A percentile compares a stretch with the other conserved stretches of the same genome.
phyloP scores from a whole-genome alignment of 345 rosid species.

The Schrenkiella parvula region DNA sequence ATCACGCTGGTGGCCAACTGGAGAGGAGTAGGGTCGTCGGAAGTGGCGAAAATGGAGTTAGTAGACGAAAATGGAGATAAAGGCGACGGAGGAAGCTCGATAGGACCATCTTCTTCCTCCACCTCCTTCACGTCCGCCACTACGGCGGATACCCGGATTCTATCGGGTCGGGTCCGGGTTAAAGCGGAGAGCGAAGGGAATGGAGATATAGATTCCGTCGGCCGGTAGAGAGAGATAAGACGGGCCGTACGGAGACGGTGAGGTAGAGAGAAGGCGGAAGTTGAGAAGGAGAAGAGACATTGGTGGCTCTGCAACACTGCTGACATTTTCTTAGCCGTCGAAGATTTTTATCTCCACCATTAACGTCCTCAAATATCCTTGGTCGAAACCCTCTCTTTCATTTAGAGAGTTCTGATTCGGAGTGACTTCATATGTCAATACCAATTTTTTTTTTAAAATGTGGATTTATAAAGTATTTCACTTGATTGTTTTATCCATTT shows the following conservation, averaged over 20 bases:
- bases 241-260: conserved; percentile 19
- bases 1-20: conserved; percentile 82
- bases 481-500: neutral
- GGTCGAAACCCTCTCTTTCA: neutral
- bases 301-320: conserved; percentile 45
- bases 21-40: conserved; percentile 69
- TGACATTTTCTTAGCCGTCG: conserved; percentile 23
- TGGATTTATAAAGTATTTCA: neutral
- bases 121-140: neutral
- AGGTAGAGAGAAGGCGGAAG: conserved; percentile 24
- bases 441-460: neutral
- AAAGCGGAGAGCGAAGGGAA: conserved; percentile 16
- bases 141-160: conserved; percentile 35
- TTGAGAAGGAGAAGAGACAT: conserved; percentile 30
- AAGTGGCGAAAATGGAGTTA: conserved; percentile 58
- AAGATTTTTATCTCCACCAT: conserved; percentile 11
- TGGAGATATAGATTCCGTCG: conserved; percentile 10
- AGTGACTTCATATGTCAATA: neutral
- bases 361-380: conserved; percentile 27
- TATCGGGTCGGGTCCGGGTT: conserved; percentile 29
- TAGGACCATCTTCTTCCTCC: conserved; percentile 59
- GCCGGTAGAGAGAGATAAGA: conserved; percentile 22
- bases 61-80: conserved; percentile 32
- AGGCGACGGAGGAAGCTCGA: conserved; percentile 51
- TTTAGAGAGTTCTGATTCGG: neutral